Base-by-base conservation (phyloP, 352 stramenopile species). In the Thalassiosira livingstoniorum region DNA sequence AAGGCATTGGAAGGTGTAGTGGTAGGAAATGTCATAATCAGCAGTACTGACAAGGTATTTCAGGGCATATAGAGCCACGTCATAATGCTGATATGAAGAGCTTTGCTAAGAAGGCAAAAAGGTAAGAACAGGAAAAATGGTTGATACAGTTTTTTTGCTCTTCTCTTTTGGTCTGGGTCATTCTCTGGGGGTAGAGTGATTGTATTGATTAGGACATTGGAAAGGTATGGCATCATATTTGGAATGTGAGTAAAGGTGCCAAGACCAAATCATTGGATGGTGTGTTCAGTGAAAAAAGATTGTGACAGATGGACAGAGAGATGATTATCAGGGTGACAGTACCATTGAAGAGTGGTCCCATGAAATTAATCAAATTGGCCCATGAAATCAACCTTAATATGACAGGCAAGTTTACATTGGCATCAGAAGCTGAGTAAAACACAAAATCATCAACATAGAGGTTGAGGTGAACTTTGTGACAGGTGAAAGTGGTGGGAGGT, bases 381-480 rank as follows among this genome's bases (percentile, higher is more conserved):
- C 71, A 80, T 80, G 27, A 73, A 80, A 39, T 80, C 71, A n/a
- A 80, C 42, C 2, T 29, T 31, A 2, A 80, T n/a, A n/a, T n/a
- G 31, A 3, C 29, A 51, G 27, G 21, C 1, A 13, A 3, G 1
- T 1, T 69, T 2, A 1, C 25, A n/a, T 31, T 10, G 10, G 4
- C n/a, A 7, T 4, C n/a, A 34, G 61, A 39, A 27, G 34, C 35
- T 4, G 61, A 69, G 23, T 43, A 53, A 39, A 69, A 69, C 18
- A 69, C 61, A 23, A 69, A 69, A 55, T 69, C 61, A n/a, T 69
- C 61, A 2, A 69, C 37, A 35, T 69, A 69, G n/a, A 69, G 53
- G 21, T 39, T 39, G 2, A 69, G n/a, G 25, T 69, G 25, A 4
- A 69, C 35, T n/a, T n/a, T n/a, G n/a, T n/a, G n/a, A 32, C 23